Percentiles rank a stretch among this genome's conserved stretches.
These are phyloP conservation scores for Cyphellophora attinorum DNA, from an alignment of 2,329 filamentous ascomycete genomes.

Conservation along the genomic window DNA sequence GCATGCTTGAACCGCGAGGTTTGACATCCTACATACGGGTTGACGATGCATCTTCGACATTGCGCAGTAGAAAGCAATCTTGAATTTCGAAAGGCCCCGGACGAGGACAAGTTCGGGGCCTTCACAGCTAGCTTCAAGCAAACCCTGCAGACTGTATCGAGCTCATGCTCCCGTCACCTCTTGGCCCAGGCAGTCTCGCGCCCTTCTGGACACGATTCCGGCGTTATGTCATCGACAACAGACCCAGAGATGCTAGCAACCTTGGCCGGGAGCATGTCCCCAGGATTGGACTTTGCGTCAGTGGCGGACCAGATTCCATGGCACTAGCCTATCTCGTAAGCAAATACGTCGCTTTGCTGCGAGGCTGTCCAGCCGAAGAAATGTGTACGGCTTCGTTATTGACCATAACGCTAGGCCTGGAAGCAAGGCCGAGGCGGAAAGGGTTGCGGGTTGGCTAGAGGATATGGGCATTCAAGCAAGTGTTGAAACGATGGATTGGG, in stretches of 20 bases:
- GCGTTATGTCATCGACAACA: not conserved
- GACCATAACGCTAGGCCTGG: slow-evolving; percentile 50
- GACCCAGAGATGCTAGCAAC: not conserved
- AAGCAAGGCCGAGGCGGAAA: slow-evolving; percentile 45
- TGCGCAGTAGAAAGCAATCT: too few species aligned
- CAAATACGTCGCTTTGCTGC: too few species aligned
- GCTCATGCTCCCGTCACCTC: too few species aligned
- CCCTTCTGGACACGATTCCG: not conserved
- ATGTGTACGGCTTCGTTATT: slow-evolving; percentile 48
- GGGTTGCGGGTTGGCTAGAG: slow-evolving; percentile 37
- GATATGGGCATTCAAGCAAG: slow-evolving; percentile 32
- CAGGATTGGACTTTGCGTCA: slow-evolving; percentile 55
- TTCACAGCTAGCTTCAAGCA: too few species aligned
- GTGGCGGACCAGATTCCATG: slow-evolving; percentile 97
- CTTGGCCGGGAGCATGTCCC: not conserved
- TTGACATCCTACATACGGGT: too few species aligned
- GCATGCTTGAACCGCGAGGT: too few species aligned
- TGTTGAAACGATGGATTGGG: slow-evolving; percentile 45
- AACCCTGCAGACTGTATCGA: too few species aligned
- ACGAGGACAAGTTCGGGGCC: too few species aligned
- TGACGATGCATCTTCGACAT: too few species aligned
- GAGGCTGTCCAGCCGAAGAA: slow-evolving; percentile 13
- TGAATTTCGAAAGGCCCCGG: too few species aligned
- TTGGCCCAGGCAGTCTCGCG: not conserved
- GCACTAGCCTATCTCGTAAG: slow-evolving; percentile 70